phyloP scores from a whole-genome alignment of 768 basidiomycete genomes.

The Leccinum disarticulatum region DNA sequence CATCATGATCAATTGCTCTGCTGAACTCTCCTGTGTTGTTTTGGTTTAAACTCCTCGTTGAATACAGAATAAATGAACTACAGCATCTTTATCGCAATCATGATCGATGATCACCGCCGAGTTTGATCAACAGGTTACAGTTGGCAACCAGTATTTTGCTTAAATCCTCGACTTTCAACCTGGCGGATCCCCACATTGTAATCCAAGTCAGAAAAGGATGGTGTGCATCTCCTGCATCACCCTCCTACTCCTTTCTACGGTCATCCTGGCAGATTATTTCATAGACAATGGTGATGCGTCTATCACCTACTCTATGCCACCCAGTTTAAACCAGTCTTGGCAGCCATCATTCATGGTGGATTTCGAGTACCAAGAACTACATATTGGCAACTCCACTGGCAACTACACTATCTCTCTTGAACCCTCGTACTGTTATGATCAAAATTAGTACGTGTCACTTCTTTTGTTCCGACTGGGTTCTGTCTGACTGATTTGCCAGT shows the following conservation, averaged over 20 bases:
- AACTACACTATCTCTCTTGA: constrained; percentile 16
- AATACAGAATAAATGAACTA: neutral
- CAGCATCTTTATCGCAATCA: neutral
- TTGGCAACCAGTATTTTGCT: neutral
- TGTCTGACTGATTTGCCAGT: constrained; percentile 11
- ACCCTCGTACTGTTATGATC: constrained; percentile 20
- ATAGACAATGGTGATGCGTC: constrained; percentile 27
- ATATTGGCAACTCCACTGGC: constrained; percentile 19
- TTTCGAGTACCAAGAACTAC: constrained; percentile 1
- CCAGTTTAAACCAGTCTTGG: constrained; percentile 17
- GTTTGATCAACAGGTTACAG: too few species aligned
- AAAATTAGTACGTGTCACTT: constrained; percentile 24
- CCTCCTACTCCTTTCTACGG: constrained; percentile 15
- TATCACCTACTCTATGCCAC: constrained; percentile 18
- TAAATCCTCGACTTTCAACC: neutral
- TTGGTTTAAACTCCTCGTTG: neutral
- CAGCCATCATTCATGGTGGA: neutral
- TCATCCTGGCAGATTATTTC: constrained; percentile 22
- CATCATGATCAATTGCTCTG: constrained; percentile 14
- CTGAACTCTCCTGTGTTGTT: neutral
- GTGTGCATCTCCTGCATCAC: neutral
- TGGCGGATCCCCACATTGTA: too few species aligned
- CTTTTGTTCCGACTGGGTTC: neutral
- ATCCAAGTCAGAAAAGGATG: neutral
- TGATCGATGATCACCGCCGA: neutral